These are phyloP conservation scores for Stellera chamaejasme DNA, from an alignment of 345 rosid species.

Conservation along the genomic window DNA sequence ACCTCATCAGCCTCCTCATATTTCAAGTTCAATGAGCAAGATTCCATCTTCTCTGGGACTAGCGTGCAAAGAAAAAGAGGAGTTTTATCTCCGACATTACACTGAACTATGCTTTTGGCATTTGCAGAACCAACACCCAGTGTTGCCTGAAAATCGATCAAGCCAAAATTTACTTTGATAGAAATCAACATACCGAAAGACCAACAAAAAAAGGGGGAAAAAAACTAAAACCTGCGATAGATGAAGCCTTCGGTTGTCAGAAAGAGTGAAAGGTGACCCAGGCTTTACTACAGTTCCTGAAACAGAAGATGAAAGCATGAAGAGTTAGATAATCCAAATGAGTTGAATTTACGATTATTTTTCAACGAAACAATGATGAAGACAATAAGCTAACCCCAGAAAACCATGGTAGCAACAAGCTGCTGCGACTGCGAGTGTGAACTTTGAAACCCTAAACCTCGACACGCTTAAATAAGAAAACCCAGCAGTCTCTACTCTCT, in stretches of 20 bases:
- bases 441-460: too few species aligned
- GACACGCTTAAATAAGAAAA: too few species aligned
- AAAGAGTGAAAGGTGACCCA: slow-evolving; percentile 44
- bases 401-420: background rate
- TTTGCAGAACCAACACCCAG: slow-evolving; percentile 38
- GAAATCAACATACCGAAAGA: background rate
- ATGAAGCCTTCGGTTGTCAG: slow-evolving; percentile 45
- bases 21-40: slow-evolving; percentile 57
- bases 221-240: slow-evolving; percentile 45
- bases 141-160: slow-evolving; percentile 39
- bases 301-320: background rate
- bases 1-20: slow-evolving; percentile 69
- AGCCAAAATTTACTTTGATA: background rate
- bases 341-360: background rate
- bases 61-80: slow-evolving; percentile 55
- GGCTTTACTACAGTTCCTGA: slow-evolving; percentile 68
- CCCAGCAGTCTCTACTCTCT: too few species aligned
- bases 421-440: too few species aligned
- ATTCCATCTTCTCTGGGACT: slow-evolving; percentile 41
- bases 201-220: background rate
- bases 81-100: slow-evolving; percentile 57
- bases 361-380: background rate
- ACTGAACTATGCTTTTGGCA: slow-evolving; percentile 45
- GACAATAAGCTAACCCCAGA: background rate
- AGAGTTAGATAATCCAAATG: background rate